Conservation (phyloP, 208 protist genomes). For the Leishmania braziliensis region DNA sequence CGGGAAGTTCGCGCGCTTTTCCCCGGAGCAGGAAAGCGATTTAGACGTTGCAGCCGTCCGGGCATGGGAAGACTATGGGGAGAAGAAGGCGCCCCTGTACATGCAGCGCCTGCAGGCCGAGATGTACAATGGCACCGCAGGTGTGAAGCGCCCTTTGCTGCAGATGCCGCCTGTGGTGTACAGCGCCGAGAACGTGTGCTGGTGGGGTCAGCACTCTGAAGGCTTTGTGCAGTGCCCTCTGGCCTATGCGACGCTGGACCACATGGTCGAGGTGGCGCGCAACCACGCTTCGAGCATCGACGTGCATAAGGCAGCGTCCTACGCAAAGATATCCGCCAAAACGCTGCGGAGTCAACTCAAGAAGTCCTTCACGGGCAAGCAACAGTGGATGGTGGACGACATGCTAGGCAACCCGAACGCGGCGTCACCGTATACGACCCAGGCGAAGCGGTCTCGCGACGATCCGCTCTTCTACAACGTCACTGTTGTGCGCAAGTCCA, state of each 20-base stretch:
- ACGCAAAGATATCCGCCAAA: slow-evolving; percentile 4
- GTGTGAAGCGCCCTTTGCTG: slow-evolving; percentile 18
- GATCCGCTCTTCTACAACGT: slow-evolving; percentile 31
- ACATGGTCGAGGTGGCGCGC: slow-evolving; percentile 35
- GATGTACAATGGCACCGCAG: background rate
- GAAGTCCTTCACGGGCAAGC: background rate
- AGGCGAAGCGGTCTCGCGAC: slow-evolving; percentile 3
- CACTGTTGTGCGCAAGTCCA: slow-evolving; percentile 12
- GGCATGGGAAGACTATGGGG: slow-evolving; percentile 47
- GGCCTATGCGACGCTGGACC: slow-evolving; percentile 31
- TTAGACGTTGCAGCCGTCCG: slow-evolving; percentile 43
- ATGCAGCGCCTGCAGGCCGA: slow-evolving; percentile 20
- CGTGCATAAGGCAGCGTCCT: background rate
- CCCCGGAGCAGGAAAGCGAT: slow-evolving; percentile 21
- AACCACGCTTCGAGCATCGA: slow-evolving; percentile 27
- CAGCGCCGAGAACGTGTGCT: slow-evolving; percentile 36
- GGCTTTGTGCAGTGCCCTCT: slow-evolving; percentile 26
- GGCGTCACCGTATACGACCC: slow-evolving; percentile 7
- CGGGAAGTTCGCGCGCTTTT: slow-evolving; percentile 36
- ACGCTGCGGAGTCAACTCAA: slow-evolving; percentile 11
- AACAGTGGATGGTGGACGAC: slow-evolving; percentile 16
- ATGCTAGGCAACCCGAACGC: slow-evolving; percentile 13
- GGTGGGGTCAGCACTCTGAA: slow-evolving; percentile 32
- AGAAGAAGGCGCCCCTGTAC: slow-evolving; percentile 32
- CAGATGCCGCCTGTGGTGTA: slow-evolving; percentile 44